Evolutionary conservation across 1,139 yeast genomes (phyloP).

Genomic region (Candida sp.): DNA sequence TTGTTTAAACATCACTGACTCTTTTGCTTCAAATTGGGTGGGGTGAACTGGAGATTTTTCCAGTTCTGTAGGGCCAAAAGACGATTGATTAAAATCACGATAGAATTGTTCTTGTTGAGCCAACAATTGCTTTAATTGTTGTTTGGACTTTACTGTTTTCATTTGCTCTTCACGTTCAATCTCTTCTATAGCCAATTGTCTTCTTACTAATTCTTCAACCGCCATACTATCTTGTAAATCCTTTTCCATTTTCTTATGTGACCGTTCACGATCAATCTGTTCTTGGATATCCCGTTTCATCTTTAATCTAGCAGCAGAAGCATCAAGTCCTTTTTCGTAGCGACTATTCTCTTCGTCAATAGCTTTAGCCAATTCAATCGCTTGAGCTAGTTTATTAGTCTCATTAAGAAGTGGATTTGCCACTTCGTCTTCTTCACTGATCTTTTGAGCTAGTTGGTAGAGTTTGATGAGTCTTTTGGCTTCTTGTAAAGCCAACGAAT

Average conservation of each 20-base stretch:
- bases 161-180: conserved; percentile 3
- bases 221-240: conserved; percentile 4
- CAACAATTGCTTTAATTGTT: conserved; percentile 8
- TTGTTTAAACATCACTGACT: neutral
- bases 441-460: neutral
- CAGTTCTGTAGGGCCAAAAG: neutral
- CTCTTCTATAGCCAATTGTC: conserved; percentile 6
- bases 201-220: conserved; percentile 2
- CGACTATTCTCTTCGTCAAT: conserved; percentile 7
- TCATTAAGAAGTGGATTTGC: neutral
- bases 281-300: conserved; percentile 5
- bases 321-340: conserved; percentile 3
- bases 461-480: neutral
- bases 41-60: neutral
- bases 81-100: neutral
- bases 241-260: neutral
- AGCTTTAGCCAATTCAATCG: neutral
- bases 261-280: conserved; percentile 3
- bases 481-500: neutral
- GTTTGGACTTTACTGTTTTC: conserved; percentile 4
- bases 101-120: conserved; percentile 18
- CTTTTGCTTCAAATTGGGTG: neutral
- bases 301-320: conserved; percentile 5
- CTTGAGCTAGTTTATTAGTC: neutral
- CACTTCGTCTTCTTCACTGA: neutral